A percentile compares a stretch with the other conserved stretches of the same genome.
Evolutionary conservation across 2,329 filamentous ascomycete species (phyloP).

Genomic region (Fusarium keratoplasticum): DNA sequence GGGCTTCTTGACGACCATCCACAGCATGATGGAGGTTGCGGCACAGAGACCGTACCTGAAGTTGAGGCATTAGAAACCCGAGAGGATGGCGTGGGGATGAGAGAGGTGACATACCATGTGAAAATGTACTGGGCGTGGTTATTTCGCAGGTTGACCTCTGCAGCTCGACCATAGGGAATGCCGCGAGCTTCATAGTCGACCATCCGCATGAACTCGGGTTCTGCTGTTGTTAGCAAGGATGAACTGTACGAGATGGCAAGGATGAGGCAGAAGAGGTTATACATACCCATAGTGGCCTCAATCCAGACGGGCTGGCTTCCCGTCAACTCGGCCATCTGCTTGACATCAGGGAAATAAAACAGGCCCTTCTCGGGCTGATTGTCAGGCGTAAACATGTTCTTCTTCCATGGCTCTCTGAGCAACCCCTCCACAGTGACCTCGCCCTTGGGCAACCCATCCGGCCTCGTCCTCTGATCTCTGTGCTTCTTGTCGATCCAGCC

Average conservation of each 20-base stretch:
- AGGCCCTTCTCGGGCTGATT: conserved; percentile 86
- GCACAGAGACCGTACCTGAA: conserved; percentile 84
- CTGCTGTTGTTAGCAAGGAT: conserved; percentile 56
- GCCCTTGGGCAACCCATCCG: conserved; percentile 73
- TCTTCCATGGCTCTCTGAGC: conserved; percentile 91
- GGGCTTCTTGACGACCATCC: conserved; percentile 92
- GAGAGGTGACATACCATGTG: conserved; percentile 79
- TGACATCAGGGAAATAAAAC: conserved; percentile 96
- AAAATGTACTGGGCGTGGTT: conserved; percentile 99
- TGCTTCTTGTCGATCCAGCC: conserved; percentile 91
- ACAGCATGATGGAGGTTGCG: conserved; percentile 95
- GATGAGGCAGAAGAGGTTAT: conserved; percentile 6
- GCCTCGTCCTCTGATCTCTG: conserved; percentile 72
- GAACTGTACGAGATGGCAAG: background rate
- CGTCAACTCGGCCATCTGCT: conserved; percentile 86
- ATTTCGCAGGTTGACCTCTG: conserved; percentile 93
- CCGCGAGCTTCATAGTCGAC: conserved; percentile 83
- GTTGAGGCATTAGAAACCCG: background rate
- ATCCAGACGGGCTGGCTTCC: conserved; percentile 93
- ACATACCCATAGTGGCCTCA: conserved; percentile 90
- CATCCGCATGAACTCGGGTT: conserved; percentile 80
- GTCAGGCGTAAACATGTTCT: conserved; percentile 96
- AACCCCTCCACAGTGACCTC: conserved; percentile 86
- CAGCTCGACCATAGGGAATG: conserved; percentile 86
- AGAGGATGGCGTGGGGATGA: background rate